Percentiles rank a stretch among this genome's conserved stretches.
phyloP scores from a whole-genome alignment of 805 yeast genomes.

The Saturnispora besseyi region DNA sequence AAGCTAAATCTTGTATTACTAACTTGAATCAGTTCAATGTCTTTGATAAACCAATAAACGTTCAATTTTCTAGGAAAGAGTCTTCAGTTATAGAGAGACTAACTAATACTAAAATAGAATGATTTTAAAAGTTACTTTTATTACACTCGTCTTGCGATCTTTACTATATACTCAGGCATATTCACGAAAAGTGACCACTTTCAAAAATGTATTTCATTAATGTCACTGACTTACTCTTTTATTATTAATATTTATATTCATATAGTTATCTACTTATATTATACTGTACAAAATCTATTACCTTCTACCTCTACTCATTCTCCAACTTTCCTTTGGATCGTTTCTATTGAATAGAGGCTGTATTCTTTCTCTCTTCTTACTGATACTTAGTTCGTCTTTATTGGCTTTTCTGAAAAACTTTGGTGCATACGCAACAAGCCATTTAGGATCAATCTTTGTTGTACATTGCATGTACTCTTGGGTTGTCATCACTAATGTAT shows the following conservation, averaged over 20 bases:
- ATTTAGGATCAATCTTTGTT: slow-evolving; percentile 69
- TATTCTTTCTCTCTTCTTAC: slow-evolving; percentile 54
- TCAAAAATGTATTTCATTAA: not conserved
- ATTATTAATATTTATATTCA: not conserved
- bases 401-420: slow-evolving; percentile 62
- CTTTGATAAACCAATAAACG: slow-evolving; percentile 42
- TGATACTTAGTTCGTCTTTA: slow-evolving; percentile 37
- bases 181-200: not conserved
- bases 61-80: slow-evolving; percentile 35
- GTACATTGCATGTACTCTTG: slow-evolving; percentile 90
- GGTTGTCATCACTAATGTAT: slow-evolving; percentile 71
- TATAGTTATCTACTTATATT: not conserved
- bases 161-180: not conserved
- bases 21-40: slow-evolving; percentile 39
- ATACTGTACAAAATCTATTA: slow-evolving; percentile 7
- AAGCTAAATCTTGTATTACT: slow-evolving; percentile 43
- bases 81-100: slow-evolving; percentile 20
- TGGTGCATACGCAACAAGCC: slow-evolving; percentile 68
- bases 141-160: not conserved
- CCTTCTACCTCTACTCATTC: slow-evolving; percentile 43
- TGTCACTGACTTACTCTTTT: not conserved
- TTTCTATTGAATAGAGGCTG: slow-evolving; percentile 62
- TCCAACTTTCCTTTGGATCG: slow-evolving; percentile 64
- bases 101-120: slow-evolving; percentile 2
- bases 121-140: not conserved